A percentile compares a stretch with the other conserved stretches of the same genome.
Evolutionary conservation across 306 rosid genomes (phyloP).

Genomic region (Styphnolobium japonicum): DNA sequence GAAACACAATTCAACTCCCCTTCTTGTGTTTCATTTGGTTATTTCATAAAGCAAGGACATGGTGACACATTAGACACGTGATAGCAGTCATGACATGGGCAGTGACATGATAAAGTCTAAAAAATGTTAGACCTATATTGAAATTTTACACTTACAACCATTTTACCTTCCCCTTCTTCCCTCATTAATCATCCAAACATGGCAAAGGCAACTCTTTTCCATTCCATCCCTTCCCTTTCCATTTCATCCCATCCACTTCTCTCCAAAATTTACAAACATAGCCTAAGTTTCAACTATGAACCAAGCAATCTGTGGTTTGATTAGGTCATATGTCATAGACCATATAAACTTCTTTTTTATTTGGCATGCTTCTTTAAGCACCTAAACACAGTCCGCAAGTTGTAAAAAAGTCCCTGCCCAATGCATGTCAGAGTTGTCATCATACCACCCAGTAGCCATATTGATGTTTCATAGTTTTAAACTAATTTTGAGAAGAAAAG

Average conservation of each 20-base stretch:
- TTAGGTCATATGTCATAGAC: not conserved
- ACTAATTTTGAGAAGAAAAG: not conserved
- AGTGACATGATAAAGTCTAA: not conserved
- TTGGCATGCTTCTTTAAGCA: not conserved
- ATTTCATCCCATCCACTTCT: not conserved
- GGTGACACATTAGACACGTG: not conserved
- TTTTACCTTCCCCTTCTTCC: not conserved
- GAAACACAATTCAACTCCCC: too few species aligned
- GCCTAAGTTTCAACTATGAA: not conserved
- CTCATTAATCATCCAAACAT: not conserved
- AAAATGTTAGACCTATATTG: not conserved
- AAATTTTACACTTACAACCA: not conserved
- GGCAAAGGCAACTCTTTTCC: not conserved
- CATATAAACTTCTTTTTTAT: not conserved
- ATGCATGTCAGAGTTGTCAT: not conserved
- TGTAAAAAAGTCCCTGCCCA: not conserved
- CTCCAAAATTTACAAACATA: not conserved
- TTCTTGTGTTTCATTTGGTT: too few species aligned
- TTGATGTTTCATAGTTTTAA: not conserved
- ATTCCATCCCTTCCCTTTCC: not conserved
- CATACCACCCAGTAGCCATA: not conserved
- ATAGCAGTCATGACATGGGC: not conserved
- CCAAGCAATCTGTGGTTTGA: not conserved
- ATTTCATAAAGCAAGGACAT: conserved; percentile 15
- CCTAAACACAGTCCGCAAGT: not conserved